phyloP scores from a whole-genome alignment of 768 basidiomycete genomes.

The Boletus sp. region DNA sequence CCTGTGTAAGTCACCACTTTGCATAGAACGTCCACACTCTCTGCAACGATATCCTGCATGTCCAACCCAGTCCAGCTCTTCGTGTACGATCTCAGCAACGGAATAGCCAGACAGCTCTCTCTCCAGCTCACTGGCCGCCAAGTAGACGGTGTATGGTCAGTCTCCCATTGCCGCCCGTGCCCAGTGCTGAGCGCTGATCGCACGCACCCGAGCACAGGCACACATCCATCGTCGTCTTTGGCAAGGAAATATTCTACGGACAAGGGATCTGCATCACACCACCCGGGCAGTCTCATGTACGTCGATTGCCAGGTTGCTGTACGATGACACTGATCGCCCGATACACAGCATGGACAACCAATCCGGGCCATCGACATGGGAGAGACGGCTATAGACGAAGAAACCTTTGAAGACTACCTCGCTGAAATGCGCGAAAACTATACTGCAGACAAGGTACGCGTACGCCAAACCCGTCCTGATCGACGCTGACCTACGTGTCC shows the following conservation, averaged over 20 bases:
- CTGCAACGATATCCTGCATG: conserved; percentile 11
- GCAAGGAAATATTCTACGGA: conserved; percentile 87
- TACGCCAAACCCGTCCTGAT: neutral
- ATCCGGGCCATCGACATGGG: conserved; percentile 72
- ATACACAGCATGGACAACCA: conserved; percentile 68
- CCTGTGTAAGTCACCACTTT: neutral
- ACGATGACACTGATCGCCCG: neutral
- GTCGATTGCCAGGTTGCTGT: conserved; percentile 25
- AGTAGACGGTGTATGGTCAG: conserved; percentile 91
- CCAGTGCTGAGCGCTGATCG: conserved; percentile 6
- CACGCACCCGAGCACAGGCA: conserved; percentile 55
- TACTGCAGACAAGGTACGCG: conserved; percentile 81
- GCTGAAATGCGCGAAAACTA: conserved; percentile 73
- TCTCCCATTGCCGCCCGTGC: conserved; percentile 2
- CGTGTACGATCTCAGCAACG: conserved; percentile 89
- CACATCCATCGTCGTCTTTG: conserved; percentile 86
- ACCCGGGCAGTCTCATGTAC: conserved; percentile 82
- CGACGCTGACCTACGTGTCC: neutral
- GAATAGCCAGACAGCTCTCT: conserved; percentile 78
- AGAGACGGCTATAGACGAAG: conserved; percentile 76
- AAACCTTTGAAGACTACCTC: conserved; percentile 85
- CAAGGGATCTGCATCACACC: conserved; percentile 71
- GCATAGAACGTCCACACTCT: neutral
- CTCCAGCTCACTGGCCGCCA: conserved; percentile 81
- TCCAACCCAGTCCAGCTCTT: conserved; percentile 67